Evolutionary conservation across 179 eudicot species (phyloP).

Genomic region (Beta corolliflora): DNA sequence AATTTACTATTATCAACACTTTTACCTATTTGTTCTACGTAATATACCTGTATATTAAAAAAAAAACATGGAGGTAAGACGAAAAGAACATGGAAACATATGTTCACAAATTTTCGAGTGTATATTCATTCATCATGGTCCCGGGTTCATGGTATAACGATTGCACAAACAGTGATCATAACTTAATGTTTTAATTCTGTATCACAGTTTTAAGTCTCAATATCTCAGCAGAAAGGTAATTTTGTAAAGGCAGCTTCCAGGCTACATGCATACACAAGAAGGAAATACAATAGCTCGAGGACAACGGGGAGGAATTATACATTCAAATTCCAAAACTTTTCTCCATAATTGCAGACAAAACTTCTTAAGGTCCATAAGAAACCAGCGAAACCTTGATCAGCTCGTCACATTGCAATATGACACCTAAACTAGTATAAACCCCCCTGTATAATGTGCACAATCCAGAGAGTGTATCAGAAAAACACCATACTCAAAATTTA

Average conservation of each 20-base stretch:
- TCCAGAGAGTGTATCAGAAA: not conserved
- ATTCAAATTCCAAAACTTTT: not conserved
- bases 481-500: not conserved
- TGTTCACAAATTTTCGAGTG: too few relatives aligned
- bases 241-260: slow-evolving; percentile 10
- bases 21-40: too few relatives aligned
- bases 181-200: not conserved
- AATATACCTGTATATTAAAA: too few relatives aligned
- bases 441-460: not conserved
- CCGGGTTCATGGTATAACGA: too few relatives aligned
- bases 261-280: not conserved
- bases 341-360: not conserved
- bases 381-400: not conserved
- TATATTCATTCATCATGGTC: too few relatives aligned
- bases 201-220: not conserved
- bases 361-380: not conserved
- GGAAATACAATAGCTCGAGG: not conserved
- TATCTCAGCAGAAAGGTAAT: not conserved
- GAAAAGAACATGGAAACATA: too few relatives aligned
- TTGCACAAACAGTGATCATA: too few relatives aligned
- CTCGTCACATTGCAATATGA: not conserved
- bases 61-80: too few relatives aligned
- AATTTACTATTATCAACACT: too few relatives aligned
- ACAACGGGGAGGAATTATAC: not conserved
- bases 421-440: not conserved